A percentile compares a stretch with the other conserved stretches of the same genome.
phyloP scores from a whole-genome alignment of 306 rosid genomes.

The Quercus alba region DNA sequence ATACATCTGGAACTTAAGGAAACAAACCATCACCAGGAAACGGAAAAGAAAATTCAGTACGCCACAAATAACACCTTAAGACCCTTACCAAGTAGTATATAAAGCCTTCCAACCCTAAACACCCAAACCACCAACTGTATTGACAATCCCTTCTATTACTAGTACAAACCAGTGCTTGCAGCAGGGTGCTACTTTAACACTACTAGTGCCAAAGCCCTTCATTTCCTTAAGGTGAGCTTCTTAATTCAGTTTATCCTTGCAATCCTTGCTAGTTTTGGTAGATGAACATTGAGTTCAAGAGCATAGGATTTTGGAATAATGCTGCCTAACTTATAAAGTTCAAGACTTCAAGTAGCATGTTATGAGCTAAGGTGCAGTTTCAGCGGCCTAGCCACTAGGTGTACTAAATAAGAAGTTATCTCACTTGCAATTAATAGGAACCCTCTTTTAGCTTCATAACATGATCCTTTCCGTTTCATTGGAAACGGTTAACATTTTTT shows the following conservation, averaged over 20 bases:
- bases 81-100: conserved; percentile 49
- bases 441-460: no score
- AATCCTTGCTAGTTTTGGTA: neutral
- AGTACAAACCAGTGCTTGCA: conserved; percentile 16
- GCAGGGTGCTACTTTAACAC: neutral
- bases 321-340: no score
- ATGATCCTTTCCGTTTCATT: no score
- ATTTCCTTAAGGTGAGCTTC: conserved; percentile 42
- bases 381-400: no score
- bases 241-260: conserved; percentile 7
- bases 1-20: conserved; percentile 35
- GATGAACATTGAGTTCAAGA: neutral
- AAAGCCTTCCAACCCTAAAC: conserved; percentile 41
- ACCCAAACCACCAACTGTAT: conserved; percentile 44
- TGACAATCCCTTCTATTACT: conserved; percentile 21
- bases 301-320: neutral
- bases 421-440: no score
- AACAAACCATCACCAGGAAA: conserved; percentile 35
- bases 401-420: no score
- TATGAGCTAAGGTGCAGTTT: no score
- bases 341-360: no score
- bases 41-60: conserved; percentile 41
- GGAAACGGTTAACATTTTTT: no score
- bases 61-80: conserved; percentile 31
- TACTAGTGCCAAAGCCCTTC: conserved; percentile 15